phyloP scores from a whole-genome alignment of 2,329 filamentous ascomycete genomes.

The Stagonosporopsis chrysanthemi region DNA sequence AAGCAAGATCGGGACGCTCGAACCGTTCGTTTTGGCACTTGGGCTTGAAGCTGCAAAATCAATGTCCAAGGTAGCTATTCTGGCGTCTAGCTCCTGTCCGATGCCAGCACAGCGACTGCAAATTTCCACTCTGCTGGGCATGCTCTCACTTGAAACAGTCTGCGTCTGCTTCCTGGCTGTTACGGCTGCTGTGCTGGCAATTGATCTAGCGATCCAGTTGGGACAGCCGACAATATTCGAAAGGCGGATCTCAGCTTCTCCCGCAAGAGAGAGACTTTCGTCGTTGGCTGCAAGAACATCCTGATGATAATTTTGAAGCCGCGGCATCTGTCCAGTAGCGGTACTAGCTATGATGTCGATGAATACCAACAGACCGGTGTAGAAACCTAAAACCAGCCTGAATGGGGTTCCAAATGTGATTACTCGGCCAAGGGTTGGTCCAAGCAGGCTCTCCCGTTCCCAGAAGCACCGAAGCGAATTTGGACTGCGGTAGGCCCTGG shows the following conservation, averaged over 20 bases:
- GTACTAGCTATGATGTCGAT: conserved; percentile 25
- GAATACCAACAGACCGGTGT: conserved; percentile 24
- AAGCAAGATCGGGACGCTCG: background rate
- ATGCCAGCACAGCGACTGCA: too few species aligned
- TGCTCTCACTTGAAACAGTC: too few species aligned
- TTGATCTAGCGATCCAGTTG: conserved; percentile 21
- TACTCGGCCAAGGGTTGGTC: conserved; percentile 12
- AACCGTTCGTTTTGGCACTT: too few species aligned
- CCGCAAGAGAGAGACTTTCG: conserved; percentile 9
- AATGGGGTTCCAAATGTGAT: conserved; percentile 20
- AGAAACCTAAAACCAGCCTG: conserved; percentile 27
- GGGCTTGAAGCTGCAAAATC: too few species aligned
- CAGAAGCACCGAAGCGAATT: conserved; percentile 10
- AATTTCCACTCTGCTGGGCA: too few species aligned
- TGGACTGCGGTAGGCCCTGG: conserved; percentile 15
- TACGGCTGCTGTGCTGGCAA: conserved; percentile 15
- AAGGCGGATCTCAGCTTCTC: conserved; percentile 21
- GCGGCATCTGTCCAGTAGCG: conserved; percentile 10
- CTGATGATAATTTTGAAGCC: conserved; percentile 14
- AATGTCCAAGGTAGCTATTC: too few species aligned
- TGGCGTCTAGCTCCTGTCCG: too few species aligned
- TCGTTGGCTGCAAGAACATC: conserved; percentile 14
- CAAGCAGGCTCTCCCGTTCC: conserved; percentile 19
- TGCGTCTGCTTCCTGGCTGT: background rate
- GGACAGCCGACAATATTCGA: conserved; percentile 25